Base-by-base conservation (phyloP, 805 yeast species). In the Gaillardinia entomophila region DNA sequence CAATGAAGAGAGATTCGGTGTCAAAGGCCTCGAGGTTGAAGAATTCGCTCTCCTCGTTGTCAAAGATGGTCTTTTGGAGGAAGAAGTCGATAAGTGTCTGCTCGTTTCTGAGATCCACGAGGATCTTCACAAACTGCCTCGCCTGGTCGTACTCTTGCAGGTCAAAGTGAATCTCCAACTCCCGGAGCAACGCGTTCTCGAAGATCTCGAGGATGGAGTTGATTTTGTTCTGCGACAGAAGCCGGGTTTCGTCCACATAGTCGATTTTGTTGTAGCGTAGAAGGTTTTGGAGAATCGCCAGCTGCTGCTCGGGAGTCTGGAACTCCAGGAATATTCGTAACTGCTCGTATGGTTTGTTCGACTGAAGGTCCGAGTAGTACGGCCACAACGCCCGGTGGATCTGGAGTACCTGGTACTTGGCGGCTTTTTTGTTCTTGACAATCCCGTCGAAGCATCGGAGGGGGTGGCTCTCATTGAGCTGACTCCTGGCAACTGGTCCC, bases 151-250 rank as follows among this genome's bases (percentile, higher is more conserved):
- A 73, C 25, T 78, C 75, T 27, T 64, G 57, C 2, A 64, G 48
- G 27, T 71, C 75, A 37, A 71, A 68, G 39, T 71, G 79, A 19
- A 67, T 55, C 32, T 82, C 89, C 37, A 84, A 66, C 49, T 86
- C 94, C 28, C 76, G 56, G 12, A 85, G 51, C 6, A 82, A 67
- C 0, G 92, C 84, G 49, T 73, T 81, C 26, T 82, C 80, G 49
- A 86, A 84, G 13, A 84, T 62, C 46, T 82, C 90, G 24, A 77
- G 53, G 10, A 79, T 62, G 3, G 82, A 66, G 24, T 67, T 69
- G 29, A 82, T 55, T 37, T 75, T 70, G 45, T 50, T 66, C 43
- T 49, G 61, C 38, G 46, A 60, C 30, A 40, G 34, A 35, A 36
- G 48, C 44, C 57, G 45, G 12, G 54, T 48, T 27, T 39, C 60